These are phyloP conservation scores for Colletotrichum orbiculare DNA, from an alignment of 2,329 filamentous ascomycete species.

Conservation along the genomic window DNA sequence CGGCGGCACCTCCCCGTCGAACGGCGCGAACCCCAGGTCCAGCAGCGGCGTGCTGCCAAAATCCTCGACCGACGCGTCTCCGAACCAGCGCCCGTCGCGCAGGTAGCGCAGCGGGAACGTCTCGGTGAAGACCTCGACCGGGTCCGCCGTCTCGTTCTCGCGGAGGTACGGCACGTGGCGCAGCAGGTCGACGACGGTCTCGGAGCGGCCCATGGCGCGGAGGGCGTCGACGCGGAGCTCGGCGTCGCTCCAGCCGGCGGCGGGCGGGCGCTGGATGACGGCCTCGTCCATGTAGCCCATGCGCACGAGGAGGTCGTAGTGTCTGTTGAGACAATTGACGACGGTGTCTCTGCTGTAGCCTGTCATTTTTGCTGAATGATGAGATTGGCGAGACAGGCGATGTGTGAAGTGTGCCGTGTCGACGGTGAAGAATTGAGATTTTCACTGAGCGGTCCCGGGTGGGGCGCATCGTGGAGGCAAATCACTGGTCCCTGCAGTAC, in stretches of 20 bases:
- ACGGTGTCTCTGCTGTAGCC: slow-evolving; percentile 21
- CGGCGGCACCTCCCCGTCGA: slow-evolving; percentile 32
- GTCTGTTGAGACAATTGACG: slow-evolving; percentile 31
- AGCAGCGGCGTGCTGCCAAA: slow-evolving; percentile 23
- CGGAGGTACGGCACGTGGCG: slow-evolving; percentile 32
- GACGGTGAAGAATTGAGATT: slow-evolving; percentile 5
- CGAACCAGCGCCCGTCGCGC: slow-evolving; percentile 34
- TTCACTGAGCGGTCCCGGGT: slow-evolving; percentile 31
- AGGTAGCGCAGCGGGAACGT: slow-evolving; percentile 34
- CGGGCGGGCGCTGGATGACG: slow-evolving; percentile 25
- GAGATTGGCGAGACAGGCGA: neutral
- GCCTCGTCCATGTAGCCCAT: slow-evolving; percentile 29
- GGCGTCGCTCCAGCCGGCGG: slow-evolving; percentile 32
- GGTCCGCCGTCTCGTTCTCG: slow-evolving; percentile 28
- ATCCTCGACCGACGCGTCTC: slow-evolving; percentile 1
- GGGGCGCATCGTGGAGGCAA: slow-evolving; percentile 28
- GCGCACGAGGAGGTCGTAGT: slow-evolving; percentile 33
- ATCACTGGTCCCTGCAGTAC: slow-evolving; percentile 5
- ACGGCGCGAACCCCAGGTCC: slow-evolving; percentile 34
- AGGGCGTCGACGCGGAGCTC: slow-evolving; percentile 34
- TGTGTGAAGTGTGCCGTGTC: slow-evolving; percentile 2
- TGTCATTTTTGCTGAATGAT: slow-evolving; percentile 8
- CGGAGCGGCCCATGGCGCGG: slow-evolving; percentile 36
- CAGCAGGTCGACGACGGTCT: slow-evolving; percentile 31
- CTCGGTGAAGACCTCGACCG: slow-evolving; percentile 32